phyloP scores from a whole-genome alignment of 495 filamentous ascomycete genomes.

The Aspergillus conjunctus region DNA sequence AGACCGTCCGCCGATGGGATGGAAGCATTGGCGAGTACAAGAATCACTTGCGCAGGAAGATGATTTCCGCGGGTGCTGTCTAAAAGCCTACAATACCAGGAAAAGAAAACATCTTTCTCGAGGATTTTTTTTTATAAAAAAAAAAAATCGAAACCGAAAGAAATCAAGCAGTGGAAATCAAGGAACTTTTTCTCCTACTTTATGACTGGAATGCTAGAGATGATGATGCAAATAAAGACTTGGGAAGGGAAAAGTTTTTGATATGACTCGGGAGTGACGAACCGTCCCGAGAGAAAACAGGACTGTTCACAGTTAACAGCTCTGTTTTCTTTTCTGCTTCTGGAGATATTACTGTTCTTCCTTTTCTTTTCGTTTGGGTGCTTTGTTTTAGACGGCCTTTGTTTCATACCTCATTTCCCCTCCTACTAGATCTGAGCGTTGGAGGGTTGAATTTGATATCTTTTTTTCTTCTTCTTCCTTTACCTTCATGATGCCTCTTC shows the following conservation, averaged over 20 bases:
- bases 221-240: conserved; percentile 31
- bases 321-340: conserved; percentile 22
- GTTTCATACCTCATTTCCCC: conserved; percentile 29
- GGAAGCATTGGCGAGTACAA: conserved; percentile 94
- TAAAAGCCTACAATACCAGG: conserved; percentile 28
- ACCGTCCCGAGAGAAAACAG: conserved; percentile 23
- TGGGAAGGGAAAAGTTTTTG: conserved; percentile 26
- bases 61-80: conserved; percentile 60
- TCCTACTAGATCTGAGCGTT: conserved; percentile 27
- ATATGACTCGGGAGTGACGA: conserved; percentile 25
- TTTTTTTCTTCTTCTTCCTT: conserved; percentile 17
- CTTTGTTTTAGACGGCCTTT: conserved; percentile 30
- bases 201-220: conserved; percentile 51
- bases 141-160: background rate
- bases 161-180: conserved; percentile 6
- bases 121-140: too few relatives aligned
- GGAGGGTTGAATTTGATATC: conserved; percentile 28
- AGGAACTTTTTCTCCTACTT: conserved; percentile 12
- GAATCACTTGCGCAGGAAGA: conserved; percentile 98
- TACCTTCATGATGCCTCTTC: background rate
- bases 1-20: conserved; percentile 85
- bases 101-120: background rate
- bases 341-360: conserved; percentile 23
- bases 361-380: conserved; percentile 23
- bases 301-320: background rate